A percentile compares a stretch with the other conserved stretches of the same genome.
Conservation (phyloP, 1,139 yeast genomes). For the Komagataea norvegica region DNA sequence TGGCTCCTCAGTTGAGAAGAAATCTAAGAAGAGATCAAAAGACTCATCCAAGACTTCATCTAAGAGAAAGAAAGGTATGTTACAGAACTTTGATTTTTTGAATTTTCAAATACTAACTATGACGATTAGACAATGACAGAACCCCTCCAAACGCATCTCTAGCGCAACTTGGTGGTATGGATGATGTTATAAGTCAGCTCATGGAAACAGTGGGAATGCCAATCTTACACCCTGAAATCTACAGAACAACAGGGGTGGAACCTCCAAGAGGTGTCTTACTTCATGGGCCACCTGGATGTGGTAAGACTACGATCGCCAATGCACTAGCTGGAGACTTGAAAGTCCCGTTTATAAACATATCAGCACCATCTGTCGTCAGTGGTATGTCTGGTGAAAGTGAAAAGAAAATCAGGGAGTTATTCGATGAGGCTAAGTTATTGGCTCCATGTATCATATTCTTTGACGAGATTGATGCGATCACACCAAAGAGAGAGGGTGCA, state of each 20-base stretch:
- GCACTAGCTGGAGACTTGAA: slow-evolving; percentile 93
- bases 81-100: background rate
- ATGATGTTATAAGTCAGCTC: slow-evolving; percentile 72
- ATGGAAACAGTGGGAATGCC: slow-evolving; percentile 92
- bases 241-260: slow-evolving; percentile 81
- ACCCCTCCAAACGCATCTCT: slow-evolving; percentile 66
- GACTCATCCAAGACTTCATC: slow-evolving; percentile 29
- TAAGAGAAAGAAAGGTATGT: slow-evolving; percentile 42
- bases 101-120: slow-evolving; percentile 25
- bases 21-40: slow-evolving; percentile 34
- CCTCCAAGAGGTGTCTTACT: slow-evolving; percentile 95
- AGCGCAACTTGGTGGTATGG: slow-evolving; percentile 85
- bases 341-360: slow-evolving; percentile 84
- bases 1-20: slow-evolving; percentile 25
- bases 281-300: slow-evolving; percentile 99
- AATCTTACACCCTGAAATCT: slow-evolving; percentile 88
- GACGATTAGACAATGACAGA: slow-evolving; percentile 47
- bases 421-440: slow-evolving; percentile 82
- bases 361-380: slow-evolving; percentile 95
- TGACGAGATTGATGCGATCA: slow-evolving; percentile 96
- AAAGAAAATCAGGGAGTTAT: slow-evolving; percentile 85
- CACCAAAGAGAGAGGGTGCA: slow-evolving; percentile 97
- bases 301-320: slow-evolving; percentile 93
- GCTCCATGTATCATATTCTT: slow-evolving; percentile 93
- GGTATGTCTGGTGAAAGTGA: slow-evolving; percentile 99